Evolutionary conservation across 2,329 filamentous ascomycete genomes (phyloP), one percentile per base, ranked within the genome.

Genomic region (Raffaelea albimanens): DNA sequence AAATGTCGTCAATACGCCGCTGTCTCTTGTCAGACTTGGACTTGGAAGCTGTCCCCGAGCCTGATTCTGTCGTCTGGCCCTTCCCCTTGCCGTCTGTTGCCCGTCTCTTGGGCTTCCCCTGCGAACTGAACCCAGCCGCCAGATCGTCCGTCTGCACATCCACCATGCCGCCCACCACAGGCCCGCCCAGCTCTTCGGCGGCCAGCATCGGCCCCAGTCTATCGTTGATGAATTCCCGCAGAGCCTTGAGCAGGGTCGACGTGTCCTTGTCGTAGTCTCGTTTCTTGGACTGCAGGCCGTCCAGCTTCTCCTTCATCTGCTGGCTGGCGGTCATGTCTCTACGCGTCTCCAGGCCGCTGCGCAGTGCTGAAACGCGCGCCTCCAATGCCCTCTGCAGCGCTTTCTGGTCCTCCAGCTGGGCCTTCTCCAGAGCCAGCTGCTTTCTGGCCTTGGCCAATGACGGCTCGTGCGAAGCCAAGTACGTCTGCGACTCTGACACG

Each of bases 181-280:
- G 87, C 0, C 88, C 87, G 8, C 88, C 88, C 1, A 90, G 72
- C 58, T 89, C 85, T 65, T 94, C 88, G 1, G 86, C 85, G 7
- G 87, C 87, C 40, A 95, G 70, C 79, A 91, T 85, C 3, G 76
- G 66, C 1, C 85, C 84, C 1, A 95, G 72, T 38, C 79, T 75
- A 40, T 78, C 68, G 52, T 86, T 78, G 49, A 91, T 82, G 58
- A 94, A 94, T 16, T 67, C 68, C 53, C 83, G 77, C 47, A 94
- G 72, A 0, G 77, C 72, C 49, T 73, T 75, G 47, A 85, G 75
- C 16, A 93, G 67, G 39, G 67, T 70, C 2, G 70, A 67, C 1
- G 81, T 83, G 53, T 83, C 76, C 45, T 62, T 67, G 48, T 83
- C 76, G 57, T 87, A 83, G 38, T 65, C 60, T 44, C 67, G 68